A percentile compares a stretch with the other conserved stretches of the same genome.
These are phyloP conservation scores for Beauveria australis DNA, from an alignment of 2,329 filamentous ascomycete genomes.

Conservation along the genomic window DNA sequence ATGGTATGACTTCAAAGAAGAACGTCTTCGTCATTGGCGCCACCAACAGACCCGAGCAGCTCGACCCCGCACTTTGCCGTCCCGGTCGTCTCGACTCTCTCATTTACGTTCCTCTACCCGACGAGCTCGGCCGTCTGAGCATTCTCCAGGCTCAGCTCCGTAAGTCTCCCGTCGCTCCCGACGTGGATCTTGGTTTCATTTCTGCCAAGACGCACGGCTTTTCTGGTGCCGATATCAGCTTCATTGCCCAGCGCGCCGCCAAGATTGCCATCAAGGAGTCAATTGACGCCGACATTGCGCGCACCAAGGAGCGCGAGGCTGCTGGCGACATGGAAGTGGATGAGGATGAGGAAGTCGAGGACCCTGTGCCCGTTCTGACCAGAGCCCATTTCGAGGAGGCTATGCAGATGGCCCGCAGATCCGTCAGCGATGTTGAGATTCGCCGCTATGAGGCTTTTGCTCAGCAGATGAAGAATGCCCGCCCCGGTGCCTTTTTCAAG, in stretches of 20 bases:
- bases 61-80: slow-evolving; percentile 95
- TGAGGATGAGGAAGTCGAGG: slow-evolving; percentile 64
- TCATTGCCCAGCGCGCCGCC: slow-evolving; percentile 96
- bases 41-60: slow-evolving; percentile 96
- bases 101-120: slow-evolving; percentile 94
- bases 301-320: slow-evolving; percentile 80
- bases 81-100: slow-evolving; percentile 97
- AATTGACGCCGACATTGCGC: slow-evolving; percentile 81
- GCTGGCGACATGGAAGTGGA: slow-evolving; percentile 73
- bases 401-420: slow-evolving; percentile 88
- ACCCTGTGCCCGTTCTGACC: slow-evolving; percentile 92
- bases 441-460: slow-evolving; percentile 97
- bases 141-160: slow-evolving; percentile 95
- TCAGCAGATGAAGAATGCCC: slow-evolving; percentile 98
- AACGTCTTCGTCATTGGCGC: slow-evolving; percentile 99
- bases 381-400: slow-evolving; percentile 98
- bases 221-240: slow-evolving; percentile 98
- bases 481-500: slow-evolving; percentile 94
- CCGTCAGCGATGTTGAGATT: slow-evolving; percentile 94
- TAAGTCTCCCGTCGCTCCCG: slow-evolving; percentile 86
- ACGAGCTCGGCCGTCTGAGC: slow-evolving; percentile 78
- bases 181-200: slow-evolving; percentile 86
- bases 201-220: slow-evolving; percentile 97
- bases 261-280: slow-evolving; percentile 99
- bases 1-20: slow-evolving; percentile 99